Base-by-base conservation (phyloP, 1,284 basidiomycete genomes). In the Ganoderma boninense region DNA sequence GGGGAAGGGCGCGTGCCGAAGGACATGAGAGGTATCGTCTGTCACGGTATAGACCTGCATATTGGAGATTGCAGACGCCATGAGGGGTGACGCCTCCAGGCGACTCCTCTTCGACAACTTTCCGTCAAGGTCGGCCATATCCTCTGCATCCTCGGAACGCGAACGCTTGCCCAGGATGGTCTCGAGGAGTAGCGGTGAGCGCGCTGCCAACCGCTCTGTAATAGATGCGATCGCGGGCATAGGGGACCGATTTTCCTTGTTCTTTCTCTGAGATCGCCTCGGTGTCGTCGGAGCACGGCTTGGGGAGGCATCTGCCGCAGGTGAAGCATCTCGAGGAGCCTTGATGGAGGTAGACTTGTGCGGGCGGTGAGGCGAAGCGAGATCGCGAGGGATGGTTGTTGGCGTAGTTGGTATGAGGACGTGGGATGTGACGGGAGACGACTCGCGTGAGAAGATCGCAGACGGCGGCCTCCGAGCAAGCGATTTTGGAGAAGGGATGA, bases 241-340 rank as follows among this genome's bases (percentile, higher is more conserved):
- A 29, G 84, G 86, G 0, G 84, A 84, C 23, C 74, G 71, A 70
- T 88, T 88, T 75, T 88, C 87, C 77, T 88, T 89, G 77, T 88
- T 74, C 75, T 71, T 74, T 40, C 62, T 54, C 5, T 77, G 73
- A 4, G 76, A 68, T 5, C 76, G 77, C 13, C 68, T 76, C 10
- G 80, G 79, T n/a, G 77, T 76, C 26, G 68, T 66, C 2, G 73
- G 76, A 14, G 60, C 42, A 29, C 64, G 68, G 16, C 59, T 43
- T 6, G 71, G 71, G 35, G 65, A 69, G 5, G 63, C 63, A 29
- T 64, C 57, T 60, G 63, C 76, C 73, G n/a, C 77, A 44, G 67
- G 78, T n/a, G 63, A 72, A 4, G 44, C 18, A 38, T 13, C 56
- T 35, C 4, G 4, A 43, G 49, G 35, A 16, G 65, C 69, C 56